Conservation (phyloP, 768 basidiomycete genomes). For the Pisolithus orientalis region DNA sequence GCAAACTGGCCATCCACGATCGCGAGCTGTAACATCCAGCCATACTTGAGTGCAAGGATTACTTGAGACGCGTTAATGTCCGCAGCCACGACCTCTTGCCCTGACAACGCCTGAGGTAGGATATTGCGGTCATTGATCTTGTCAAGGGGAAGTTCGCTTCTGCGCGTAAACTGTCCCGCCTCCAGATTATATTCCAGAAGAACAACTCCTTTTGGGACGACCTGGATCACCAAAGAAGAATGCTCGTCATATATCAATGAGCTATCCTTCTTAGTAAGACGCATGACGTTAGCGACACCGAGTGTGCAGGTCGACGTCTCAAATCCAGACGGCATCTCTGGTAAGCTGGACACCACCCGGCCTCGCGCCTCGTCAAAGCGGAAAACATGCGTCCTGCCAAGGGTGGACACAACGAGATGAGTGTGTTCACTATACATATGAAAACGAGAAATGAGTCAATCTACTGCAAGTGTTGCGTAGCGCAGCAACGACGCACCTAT, state of each 20-base stretch:
- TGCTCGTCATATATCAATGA: slow-evolving; percentile 29
- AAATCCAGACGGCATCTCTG: slow-evolving; percentile 46
- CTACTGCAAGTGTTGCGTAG: background rate
- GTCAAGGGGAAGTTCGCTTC: slow-evolving; percentile 32
- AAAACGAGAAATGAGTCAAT: background rate
- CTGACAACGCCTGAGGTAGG: slow-evolving; percentile 13
- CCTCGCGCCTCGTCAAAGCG: slow-evolving; percentile 33
- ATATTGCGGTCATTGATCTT: slow-evolving; percentile 18
- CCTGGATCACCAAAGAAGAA: slow-evolving; percentile 63
- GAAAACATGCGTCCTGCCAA: slow-evolving; percentile 49
- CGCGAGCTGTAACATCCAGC: slow-evolving; percentile 45
- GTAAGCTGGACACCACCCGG: slow-evolving; percentile 13
- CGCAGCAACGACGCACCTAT: slow-evolving; percentile 36
- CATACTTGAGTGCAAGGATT: slow-evolving; percentile 51
- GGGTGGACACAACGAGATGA: slow-evolving; percentile 56
- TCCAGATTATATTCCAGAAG: slow-evolving; percentile 51
- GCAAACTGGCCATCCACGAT: slow-evolving; percentile 37
- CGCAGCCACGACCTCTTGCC: slow-evolving; percentile 57
- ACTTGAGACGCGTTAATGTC: slow-evolving; percentile 65
- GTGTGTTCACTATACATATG: slow-evolving; percentile 38
- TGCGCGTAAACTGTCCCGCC: slow-evolving; percentile 35
- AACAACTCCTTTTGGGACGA: slow-evolving; percentile 51
- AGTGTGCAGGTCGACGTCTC: slow-evolving; percentile 49
- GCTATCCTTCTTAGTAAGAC: slow-evolving; percentile 13
- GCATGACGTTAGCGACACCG: slow-evolving; percentile 52